Evolutionary conservation across 148 eudicot species (phyloP), one percentile per base, ranked within the genome.

Genomic region (Linanthus parryae): DNA sequence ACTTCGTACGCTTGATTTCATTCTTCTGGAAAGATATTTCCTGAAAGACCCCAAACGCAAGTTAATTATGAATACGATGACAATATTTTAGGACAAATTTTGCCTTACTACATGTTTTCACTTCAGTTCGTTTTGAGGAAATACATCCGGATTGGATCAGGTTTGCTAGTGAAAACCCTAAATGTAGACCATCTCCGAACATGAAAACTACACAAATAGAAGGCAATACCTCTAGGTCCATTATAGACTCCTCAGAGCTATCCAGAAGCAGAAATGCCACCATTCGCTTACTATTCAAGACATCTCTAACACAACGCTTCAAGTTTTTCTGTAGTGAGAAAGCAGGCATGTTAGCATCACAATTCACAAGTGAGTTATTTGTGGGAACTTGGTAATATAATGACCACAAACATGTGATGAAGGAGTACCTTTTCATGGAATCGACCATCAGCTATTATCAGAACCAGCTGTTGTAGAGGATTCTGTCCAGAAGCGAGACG

Each of bases 381-480:
- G n/a, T n/a, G n/a, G n/a, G n/a, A 2, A 44, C 48, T 5, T 12
- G 42, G 18, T 7, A 4, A 7, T 48, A 3, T 2, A 27, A 19
- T 17, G 30, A n/a, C 17, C 14, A 38, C 12, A 14, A 11, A 28
- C 18, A 17, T 29, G 31, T 43, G 24, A 28, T 20, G 15, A 26
- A 33, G 33, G 22, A 15, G 38, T 73, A 78, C 82, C 79, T 78
- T 85, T 62, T 88, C 96, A 44, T 75, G 84, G 48, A 84, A 74
- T 8, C 74, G 87, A 1, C 99, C 99, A 66, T 94, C 99, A 19
- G 99, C 91, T 54, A 94, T 88, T 49, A 94, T 76, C 46, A 94
- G 61, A 52, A 94, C 99, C 49, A 94, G 95, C 71, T 94, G 99
- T 56, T 94, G 84, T 17, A 88, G 70, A 18, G 95, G 88, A 66